phyloP scores from a whole-genome alignment of 768 basidiomycete genomes.

The Boletales sp. region DNA sequence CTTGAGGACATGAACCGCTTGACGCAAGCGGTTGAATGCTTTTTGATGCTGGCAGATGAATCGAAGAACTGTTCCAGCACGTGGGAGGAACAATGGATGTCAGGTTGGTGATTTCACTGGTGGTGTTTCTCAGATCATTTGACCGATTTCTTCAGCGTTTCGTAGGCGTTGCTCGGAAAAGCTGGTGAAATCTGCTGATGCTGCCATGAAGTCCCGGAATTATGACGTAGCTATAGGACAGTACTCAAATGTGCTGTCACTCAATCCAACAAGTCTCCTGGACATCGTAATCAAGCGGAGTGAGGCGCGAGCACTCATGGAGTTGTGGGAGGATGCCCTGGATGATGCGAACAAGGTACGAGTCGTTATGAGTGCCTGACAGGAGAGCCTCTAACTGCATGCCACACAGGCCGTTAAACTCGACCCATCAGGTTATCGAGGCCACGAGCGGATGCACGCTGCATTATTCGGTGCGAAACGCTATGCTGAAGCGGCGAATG shows the following conservation, averaged over 20 bases:
- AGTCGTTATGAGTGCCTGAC: too few species aligned
- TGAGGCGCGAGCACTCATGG: not conserved
- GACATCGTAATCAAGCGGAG: slow-evolving; percentile 6
- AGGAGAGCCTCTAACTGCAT: not conserved
- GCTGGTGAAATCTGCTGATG: slow-evolving; percentile 1
- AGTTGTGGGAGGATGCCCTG: not conserved
- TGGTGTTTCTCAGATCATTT: not conserved
- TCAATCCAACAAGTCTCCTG: accelerated
- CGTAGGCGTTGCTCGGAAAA: not conserved
- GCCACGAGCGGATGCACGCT: not conserved
- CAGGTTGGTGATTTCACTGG: not conserved
- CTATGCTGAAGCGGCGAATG: not conserved
- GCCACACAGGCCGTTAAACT: not conserved
- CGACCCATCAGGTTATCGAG: not conserved
- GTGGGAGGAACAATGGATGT: too few species aligned
- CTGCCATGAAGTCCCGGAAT: not conserved
- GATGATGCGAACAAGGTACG: slow-evolving; percentile 8
- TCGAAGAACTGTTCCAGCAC: too few species aligned
- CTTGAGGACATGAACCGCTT: too few species aligned
- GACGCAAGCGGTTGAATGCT: too few species aligned
- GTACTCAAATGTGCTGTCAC: not conserved
- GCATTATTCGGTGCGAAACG: not conserved
- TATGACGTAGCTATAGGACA: not conserved
- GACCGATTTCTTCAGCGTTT: not conserved
- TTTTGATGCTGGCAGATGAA: too few species aligned